These are phyloP conservation scores for Powellomyces hirtus DNA, from an alignment of 192 early-diverging fungal genomes.

Conservation along the genomic window DNA sequence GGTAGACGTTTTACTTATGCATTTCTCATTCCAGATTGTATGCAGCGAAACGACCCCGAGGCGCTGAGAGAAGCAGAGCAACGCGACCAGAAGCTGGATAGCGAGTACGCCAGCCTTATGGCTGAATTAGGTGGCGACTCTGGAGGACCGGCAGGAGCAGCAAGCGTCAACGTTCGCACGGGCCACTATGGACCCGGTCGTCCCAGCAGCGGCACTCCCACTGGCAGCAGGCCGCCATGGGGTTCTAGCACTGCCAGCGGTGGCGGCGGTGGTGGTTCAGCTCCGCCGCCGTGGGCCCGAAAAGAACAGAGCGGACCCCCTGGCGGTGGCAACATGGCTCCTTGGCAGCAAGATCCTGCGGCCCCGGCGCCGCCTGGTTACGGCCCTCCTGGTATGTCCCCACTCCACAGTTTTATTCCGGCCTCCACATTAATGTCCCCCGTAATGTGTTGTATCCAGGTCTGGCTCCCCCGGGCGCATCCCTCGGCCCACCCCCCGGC, in stretches of 20 bases:
- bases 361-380: slow-evolving; percentile 14
- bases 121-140: slow-evolving; percentile 78
- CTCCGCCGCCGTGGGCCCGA: slow-evolving; percentile 22
- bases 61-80: slow-evolving; percentile 68
- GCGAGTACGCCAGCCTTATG: slow-evolving; percentile 91
- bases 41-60: slow-evolving; percentile 80
- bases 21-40: slow-evolving; percentile 65
- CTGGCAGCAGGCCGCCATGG: slow-evolving; percentile 7
- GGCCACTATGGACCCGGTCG: slow-evolving; percentile 19
- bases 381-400: slow-evolving; percentile 17
- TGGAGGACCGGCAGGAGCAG: slow-evolving; percentile 2
- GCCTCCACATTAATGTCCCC: not conserved
- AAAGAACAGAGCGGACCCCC: not conserved
- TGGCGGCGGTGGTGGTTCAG: not conserved
- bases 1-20: not conserved
- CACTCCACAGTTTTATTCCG: not conserved
- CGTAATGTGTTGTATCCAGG: no score
- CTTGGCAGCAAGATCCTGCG: slow-evolving; percentile 13
- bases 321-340: not conserved
- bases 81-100: slow-evolving; percentile 82
- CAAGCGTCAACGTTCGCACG: not conserved
- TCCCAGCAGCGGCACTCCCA: not conserved
- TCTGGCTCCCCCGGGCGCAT: no score
- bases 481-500: no score
- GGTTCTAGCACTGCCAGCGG: not conserved